Conservation (phyloP, 176 grass and related monocot species). For the Elaeis guineensis region DNA sequence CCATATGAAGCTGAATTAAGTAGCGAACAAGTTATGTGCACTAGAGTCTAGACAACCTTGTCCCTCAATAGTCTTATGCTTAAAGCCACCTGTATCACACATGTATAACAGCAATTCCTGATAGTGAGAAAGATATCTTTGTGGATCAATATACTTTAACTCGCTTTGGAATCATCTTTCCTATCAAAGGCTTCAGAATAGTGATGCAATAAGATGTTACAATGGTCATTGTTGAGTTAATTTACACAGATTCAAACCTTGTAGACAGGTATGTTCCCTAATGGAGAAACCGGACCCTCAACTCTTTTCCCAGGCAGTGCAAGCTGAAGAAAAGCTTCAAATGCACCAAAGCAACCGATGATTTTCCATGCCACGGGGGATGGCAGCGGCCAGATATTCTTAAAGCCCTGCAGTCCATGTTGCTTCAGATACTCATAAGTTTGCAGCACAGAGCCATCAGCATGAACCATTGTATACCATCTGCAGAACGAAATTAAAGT, state of each 20-base stretch:
- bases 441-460: slow-evolving; percentile 70
- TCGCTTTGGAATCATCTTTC: no score
- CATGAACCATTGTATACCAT: slow-evolving; percentile 96
- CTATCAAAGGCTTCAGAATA: neutral
- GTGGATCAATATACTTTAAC: no score
- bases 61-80: no score
- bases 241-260: slow-evolving; percentile 45
- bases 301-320: slow-evolving; percentile 87
- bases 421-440: slow-evolving; percentile 67
- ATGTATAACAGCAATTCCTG: no score
- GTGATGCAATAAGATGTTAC: neutral
- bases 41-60: no score
- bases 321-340: slow-evolving; percentile 87
- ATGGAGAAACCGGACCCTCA: slow-evolving; percentile 61
- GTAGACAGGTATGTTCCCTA: slow-evolving; percentile 78
- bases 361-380: slow-evolving; percentile 67
- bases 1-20: no score
- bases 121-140: no score
- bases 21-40: no score
- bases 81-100: no score
- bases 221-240: neutral
- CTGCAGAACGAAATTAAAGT: slow-evolving; percentile 23
- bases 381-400: slow-evolving; percentile 70
- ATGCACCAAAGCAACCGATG: slow-evolving; percentile 79
- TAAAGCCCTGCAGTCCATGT: slow-evolving; percentile 65